A percentile compares a stretch with the other conserved stretches of the same genome.
Conservation (phyloP, 116 monocot genomes). For the Papilionanthe hybrid region DNA sequence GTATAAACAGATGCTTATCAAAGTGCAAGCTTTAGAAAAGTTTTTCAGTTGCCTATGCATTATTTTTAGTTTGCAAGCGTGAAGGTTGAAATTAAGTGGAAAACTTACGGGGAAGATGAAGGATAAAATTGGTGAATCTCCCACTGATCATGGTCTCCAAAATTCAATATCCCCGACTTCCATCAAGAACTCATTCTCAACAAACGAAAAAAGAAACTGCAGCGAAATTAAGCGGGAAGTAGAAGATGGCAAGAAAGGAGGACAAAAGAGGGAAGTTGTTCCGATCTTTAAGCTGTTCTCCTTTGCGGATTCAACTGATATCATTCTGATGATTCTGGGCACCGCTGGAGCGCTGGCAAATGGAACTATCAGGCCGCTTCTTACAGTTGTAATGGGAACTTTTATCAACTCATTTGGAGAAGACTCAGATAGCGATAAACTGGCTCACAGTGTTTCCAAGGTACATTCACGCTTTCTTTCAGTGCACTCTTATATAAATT, state of each 20-base stretch:
- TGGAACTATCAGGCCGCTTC: slow-evolving; percentile 25
- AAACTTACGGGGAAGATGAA: not conserved
- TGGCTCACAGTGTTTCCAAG: slow-evolving; percentile 26
- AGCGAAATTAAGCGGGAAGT: not conserved
- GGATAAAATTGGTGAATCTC: not conserved
- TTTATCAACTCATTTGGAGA: slow-evolving; percentile 28
- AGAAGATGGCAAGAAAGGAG: slow-evolving; percentile 2
- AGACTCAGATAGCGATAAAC: not conserved
- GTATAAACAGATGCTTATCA: no score
- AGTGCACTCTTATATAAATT: not conserved
- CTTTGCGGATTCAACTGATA: slow-evolving; percentile 34
- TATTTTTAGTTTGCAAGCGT: no score
- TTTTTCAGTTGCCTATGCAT: no score
- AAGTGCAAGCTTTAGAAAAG: no score
- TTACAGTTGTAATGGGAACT: slow-evolving; percentile 30
- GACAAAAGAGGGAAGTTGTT: not conserved
- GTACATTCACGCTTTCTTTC: not conserved
- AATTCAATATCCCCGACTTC: not conserved
- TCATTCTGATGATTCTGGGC: slow-evolving; percentile 39
- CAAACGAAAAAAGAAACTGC: not conserved
- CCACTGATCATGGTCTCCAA: not conserved
- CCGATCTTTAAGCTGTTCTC: slow-evolving; percentile 33
- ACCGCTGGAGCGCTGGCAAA: slow-evolving; percentile 30
- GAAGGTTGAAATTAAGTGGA: no score
- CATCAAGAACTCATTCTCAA: no score